Evolutionary conservation across 2,329 filamentous ascomycete genomes (phyloP).

Genomic region (Sporothrix pallida): DNA sequence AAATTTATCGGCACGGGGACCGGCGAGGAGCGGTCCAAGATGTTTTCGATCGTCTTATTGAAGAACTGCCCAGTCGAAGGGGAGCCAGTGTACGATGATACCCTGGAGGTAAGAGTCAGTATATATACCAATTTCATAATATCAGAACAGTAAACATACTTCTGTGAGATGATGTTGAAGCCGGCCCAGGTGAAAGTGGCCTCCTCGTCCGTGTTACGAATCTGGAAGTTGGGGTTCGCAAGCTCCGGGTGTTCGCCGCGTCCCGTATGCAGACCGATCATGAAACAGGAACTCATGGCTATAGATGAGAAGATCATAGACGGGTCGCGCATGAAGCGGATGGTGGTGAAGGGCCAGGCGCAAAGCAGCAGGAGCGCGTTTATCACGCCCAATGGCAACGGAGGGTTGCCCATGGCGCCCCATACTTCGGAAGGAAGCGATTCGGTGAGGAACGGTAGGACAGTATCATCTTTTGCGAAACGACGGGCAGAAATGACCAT

Average conservation of each 20-base stretch:
- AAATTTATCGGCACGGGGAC: constrained; percentile 54
- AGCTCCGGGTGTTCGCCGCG: constrained; percentile 58
- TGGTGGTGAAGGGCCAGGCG: constrained; percentile 58
- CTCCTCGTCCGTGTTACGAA: constrained; percentile 57
- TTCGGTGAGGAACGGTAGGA: constrained; percentile 55
- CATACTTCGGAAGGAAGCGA: constrained; percentile 55
- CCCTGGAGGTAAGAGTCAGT: constrained; percentile 27
- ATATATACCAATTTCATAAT: constrained; percentile 1
- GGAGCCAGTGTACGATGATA: constrained; percentile 52
- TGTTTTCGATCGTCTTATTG: constrained; percentile 56
- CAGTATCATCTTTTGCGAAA: constrained; percentile 52
- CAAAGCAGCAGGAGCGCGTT: constrained; percentile 59
- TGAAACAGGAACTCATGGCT: constrained; percentile 55
- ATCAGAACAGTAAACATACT: constrained; percentile 43
- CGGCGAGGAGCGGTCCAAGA: constrained; percentile 50
- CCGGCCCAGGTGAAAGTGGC: constrained; percentile 60
- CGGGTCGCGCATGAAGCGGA: constrained; percentile 59
- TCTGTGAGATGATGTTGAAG: constrained; percentile 59
- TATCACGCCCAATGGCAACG: constrained; percentile 55
- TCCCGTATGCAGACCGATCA: constrained; percentile 60
- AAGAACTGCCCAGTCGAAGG: constrained; percentile 54
- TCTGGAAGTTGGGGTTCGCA: constrained; percentile 51
- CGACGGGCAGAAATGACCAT: constrained; percentile 57
- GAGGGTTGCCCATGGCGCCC: constrained; percentile 50
- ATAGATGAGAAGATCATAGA: constrained; percentile 55